Evolutionary conservation across 106 monocot species (phyloP).

Genomic region (Apostasia ramifera): DNA sequence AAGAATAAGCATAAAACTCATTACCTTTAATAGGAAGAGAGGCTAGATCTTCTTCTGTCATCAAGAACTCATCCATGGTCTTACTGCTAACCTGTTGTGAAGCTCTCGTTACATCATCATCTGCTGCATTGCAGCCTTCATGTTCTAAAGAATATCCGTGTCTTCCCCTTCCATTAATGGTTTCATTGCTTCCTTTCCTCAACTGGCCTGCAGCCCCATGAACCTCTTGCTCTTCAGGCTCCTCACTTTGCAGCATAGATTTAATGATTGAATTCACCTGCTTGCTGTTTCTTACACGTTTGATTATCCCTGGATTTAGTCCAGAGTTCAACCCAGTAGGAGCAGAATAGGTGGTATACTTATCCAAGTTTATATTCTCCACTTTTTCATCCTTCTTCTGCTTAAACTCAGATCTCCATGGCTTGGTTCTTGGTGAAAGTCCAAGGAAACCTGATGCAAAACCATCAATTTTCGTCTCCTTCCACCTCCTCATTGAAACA

Average conservation of each 20-base stretch:
- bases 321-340: conserved; percentile 72
- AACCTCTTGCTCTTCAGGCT: conserved; percentile 15
- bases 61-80: conserved; percentile 28
- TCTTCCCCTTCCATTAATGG: too few relatives aligned
- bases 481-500: conserved; percentile 62
- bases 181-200: too few relatives aligned
- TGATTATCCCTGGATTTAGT: conserved; percentile 84
- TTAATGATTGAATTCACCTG: conserved; percentile 81
- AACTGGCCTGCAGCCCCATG: too few relatives aligned
- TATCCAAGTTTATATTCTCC: conserved; percentile 31
- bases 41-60: conserved; percentile 27
- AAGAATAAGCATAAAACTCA: not conserved
- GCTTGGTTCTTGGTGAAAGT: conserved; percentile 25
- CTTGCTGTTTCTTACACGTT: conserved; percentile 80
- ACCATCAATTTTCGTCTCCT: conserved; percentile 75
- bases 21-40: conserved; percentile 69
- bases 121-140: not conserved
- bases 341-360: conserved; percentile 32
- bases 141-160: not conserved
- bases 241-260: conserved; percentile 53
- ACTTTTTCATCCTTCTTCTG: conserved; percentile 29
- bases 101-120: conserved; percentile 16
- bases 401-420: conserved; percentile 23
- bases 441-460: conserved; percentile 45
- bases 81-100: conserved; percentile 27